Percentiles rank a stretch among this genome's conserved stretches.
These are phyloP conservation scores for Lolium rigidum DNA, from an alignment of 176 grass and related monocot genomes.

Conservation along the genomic window DNA sequence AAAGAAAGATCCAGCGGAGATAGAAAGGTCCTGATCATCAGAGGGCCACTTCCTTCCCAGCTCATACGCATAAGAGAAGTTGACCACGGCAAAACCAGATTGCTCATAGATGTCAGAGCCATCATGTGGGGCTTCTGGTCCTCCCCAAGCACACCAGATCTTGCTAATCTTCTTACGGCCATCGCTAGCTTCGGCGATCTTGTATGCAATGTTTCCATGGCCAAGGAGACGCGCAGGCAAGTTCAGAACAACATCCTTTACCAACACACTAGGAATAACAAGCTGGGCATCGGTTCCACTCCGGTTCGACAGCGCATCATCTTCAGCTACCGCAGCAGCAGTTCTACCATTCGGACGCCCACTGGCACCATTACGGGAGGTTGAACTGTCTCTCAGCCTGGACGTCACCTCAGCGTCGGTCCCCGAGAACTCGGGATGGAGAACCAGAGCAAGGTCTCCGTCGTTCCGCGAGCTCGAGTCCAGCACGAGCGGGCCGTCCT, in stretches of 20 bases:
- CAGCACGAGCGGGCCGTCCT: constrained; percentile 54
- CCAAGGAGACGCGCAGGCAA: constrained; percentile 74
- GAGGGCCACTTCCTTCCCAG: constrained; percentile 78
- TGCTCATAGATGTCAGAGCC: constrained; percentile 35
- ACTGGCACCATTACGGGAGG: constrained; percentile 37
- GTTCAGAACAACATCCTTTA: constrained; percentile 66
- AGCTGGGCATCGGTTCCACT: constrained; percentile 46
- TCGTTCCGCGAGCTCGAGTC: constrained; percentile 51
- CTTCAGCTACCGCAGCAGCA: constrained; percentile 33
- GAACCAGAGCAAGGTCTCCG: constrained; percentile 61
- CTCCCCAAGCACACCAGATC: constrained; percentile 97
- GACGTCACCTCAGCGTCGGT: constrained; percentile 62
- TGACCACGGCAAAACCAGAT: constrained; percentile 83
- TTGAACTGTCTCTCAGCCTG: constrained; percentile 45
- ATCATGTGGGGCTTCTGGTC: constrained; percentile 47
- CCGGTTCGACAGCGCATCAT: constrained; percentile 2
- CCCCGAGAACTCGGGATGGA: constrained; percentile 26
- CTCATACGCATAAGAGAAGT: constrained; percentile 82
- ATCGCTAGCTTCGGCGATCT: constrained; percentile 63
- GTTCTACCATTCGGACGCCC: constrained; percentile 29
- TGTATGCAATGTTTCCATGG: constrained; percentile 76
- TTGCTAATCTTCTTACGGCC: constrained; percentile 61
- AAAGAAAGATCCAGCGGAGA: constrained; percentile 84
- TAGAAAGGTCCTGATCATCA: constrained; percentile 63
- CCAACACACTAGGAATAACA: constrained; percentile 76